Evolutionary conservation across 2,329 filamentous ascomycete genomes (phyloP), one percentile per base, ranked within the genome.

Genomic region (Bipolaris cookei): DNA sequence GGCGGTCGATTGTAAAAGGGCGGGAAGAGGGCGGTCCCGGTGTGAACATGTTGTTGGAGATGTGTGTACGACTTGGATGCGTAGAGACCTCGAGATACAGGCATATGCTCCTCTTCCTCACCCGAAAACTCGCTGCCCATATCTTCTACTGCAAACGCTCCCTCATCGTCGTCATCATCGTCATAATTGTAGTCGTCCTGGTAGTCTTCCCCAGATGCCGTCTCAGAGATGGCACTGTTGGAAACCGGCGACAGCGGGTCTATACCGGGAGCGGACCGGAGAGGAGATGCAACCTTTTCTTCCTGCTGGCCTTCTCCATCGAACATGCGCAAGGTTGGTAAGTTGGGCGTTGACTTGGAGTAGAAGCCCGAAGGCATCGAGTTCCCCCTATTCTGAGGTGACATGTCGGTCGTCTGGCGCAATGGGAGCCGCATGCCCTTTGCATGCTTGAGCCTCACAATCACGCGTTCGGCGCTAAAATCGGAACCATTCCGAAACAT

Each of bases 1-100:
- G 95, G 95, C n/a, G 95, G 95, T 3, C 94, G 88, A 63, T 96
- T 96, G 82, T 99, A 99, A 82, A 98, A 98, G 14, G 95, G 95
- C 23, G 95, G 95, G 74, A 89, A 90, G 62, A 81, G 68, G 6
- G 67, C 65, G 21, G 63, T 69, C 1, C 67, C 62, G 3, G 72
- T 69, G 4, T 23, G 20, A 23, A 21, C 20, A 21, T 73, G 71
- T 18, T 65, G 77, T 1, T 73, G 68, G 1, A 82, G 76, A 35
- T 81, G 76, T n/a, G 75, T 78, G 46, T 82, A 76, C 20, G 79
- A 80, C 42, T 76, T 76, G 3, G 76, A 81, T 56, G 78, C 78
- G 60, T 76, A 78, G 30, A 80, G 75, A 28, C 76, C 80, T 28
- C 71, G 75, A 23, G 64, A 58, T 13, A 61, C 53, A 2, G 66